Evolutionary conservation across 83 land plant species (phyloP).

Genomic region (Thuja plicata): DNA sequence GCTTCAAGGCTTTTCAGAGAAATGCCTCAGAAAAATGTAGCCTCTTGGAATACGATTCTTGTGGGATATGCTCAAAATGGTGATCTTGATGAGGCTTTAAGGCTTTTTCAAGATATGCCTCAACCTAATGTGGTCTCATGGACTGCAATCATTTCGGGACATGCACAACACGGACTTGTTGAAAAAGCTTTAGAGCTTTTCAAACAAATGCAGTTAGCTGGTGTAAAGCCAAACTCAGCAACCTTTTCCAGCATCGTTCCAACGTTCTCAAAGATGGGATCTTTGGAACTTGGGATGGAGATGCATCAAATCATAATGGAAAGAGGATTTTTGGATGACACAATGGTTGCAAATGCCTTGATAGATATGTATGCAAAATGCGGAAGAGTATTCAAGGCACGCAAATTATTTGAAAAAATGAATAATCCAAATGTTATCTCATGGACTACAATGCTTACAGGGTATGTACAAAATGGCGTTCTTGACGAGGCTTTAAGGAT

Average conservation of each 20-base stretch:
- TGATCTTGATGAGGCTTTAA: too few relatives aligned
- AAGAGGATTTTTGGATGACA: neutral
- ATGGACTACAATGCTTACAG: conserved; percentile 15
- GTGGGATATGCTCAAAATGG: conserved; percentile 18
- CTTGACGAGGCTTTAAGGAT: too few relatives aligned
- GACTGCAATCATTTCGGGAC: too few relatives aligned
- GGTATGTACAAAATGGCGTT: too few relatives aligned
- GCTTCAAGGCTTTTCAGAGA: neutral
- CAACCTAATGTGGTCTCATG: too few relatives aligned
- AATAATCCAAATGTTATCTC: conserved; percentile 23
- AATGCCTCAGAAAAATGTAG: conserved; percentile 41
- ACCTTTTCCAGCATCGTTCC: conserved; percentile 28
- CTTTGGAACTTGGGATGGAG: conserved; percentile 27
- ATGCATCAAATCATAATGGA: neutral
- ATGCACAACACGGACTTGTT: too few relatives aligned
- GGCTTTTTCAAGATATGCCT: too few relatives aligned
- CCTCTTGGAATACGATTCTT: conserved; percentile 32
- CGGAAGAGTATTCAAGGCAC: conserved; percentile 21
- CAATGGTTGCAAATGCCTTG: conserved; percentile 27
- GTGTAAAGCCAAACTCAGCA: neutral
- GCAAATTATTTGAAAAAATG: conserved; percentile 29
- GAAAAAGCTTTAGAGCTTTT: too few relatives aligned
- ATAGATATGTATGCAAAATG: conserved; percentile 48
- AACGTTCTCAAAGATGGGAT: conserved; percentile 17
- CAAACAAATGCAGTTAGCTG: too few relatives aligned